Percentiles rank a stretch among this genome's conserved stretches.
Conservation (phyloP, 345 rosid genomes). For the Salix brachista region DNA sequence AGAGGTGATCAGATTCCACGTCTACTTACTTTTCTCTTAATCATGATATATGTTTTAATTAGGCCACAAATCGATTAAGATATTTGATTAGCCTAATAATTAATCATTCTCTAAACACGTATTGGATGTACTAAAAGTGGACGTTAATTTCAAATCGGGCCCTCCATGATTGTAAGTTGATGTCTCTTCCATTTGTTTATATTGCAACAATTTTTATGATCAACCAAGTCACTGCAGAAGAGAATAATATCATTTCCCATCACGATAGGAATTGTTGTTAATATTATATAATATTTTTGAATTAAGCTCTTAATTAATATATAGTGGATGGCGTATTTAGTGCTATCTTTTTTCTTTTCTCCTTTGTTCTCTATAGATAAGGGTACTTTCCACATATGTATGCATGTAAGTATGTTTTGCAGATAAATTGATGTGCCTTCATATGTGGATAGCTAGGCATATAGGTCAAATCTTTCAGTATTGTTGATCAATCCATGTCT, state of each 20-base stretch:
- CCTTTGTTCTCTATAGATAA: too few relatives aligned
- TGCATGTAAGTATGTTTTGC: too few relatives aligned
- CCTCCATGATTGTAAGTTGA: too few relatives aligned
- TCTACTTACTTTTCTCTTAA: not conserved
- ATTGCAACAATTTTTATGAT: not conserved
- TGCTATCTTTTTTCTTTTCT: not conserved
- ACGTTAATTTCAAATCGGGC: too few relatives aligned
- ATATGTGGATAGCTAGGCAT: too few relatives aligned
- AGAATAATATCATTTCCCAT: slow-evolving; percentile 23
- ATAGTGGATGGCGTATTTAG: slow-evolving; percentile 25
- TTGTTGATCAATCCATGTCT: not conserved
- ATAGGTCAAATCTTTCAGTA: too few relatives aligned
- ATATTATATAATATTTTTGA: not conserved
- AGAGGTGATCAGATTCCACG: slow-evolving; percentile 17
- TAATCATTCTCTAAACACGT: not conserved
- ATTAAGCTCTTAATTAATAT: not conserved
- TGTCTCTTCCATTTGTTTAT: too few relatives aligned
- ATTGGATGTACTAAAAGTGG: not conserved
- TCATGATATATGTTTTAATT: not conserved
- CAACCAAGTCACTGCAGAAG: not conserved
- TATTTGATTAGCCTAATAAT: too few relatives aligned
- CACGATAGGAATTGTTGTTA: too few relatives aligned
- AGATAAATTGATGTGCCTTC: too few relatives aligned
- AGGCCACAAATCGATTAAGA: not conserved
- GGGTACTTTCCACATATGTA: too few relatives aligned